Percentiles rank a stretch among this genome's conserved stretches.
Evolutionary conservation across 345 rosid species (phyloP).

Genomic region (Camelina laxa): DNA sequence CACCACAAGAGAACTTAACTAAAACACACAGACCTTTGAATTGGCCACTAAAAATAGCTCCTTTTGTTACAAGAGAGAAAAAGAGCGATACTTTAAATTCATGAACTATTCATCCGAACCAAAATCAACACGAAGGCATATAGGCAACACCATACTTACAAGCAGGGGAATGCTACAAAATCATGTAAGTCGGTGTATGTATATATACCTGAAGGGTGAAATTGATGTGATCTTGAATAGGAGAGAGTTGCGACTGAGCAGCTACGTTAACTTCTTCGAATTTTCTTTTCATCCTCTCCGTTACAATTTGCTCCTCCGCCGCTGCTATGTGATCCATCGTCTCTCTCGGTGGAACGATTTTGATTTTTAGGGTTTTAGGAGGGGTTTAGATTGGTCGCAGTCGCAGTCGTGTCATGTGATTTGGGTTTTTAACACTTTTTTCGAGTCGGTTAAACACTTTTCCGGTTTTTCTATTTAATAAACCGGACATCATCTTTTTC

Average conservation of each 20-base stretch:
- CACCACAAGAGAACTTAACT: neutral
- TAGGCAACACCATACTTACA: neutral
- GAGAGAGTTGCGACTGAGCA: slow-evolving; percentile 76
- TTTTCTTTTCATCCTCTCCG: slow-evolving; percentile 70
- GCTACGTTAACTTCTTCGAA: slow-evolving; percentile 65
- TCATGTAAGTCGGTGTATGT: neutral
- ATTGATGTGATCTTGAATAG: slow-evolving; percentile 80
- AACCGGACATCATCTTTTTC: slow-evolving; percentile 21
- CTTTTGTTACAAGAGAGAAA: neutral
- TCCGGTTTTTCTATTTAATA: neutral
- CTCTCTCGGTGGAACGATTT: slow-evolving; percentile 12
- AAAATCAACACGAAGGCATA: slow-evolving; percentile 4
- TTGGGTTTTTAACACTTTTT: slow-evolving; percentile 5
- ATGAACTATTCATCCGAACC: neutral
- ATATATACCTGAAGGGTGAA: slow-evolving; percentile 79
- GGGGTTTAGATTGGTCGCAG: slow-evolving; percentile 26
- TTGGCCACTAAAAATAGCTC: neutral
- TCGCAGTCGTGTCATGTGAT: neutral
- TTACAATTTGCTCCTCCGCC: slow-evolving; percentile 61
- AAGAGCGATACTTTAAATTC: too few species aligned
- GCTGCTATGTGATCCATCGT: slow-evolving; percentile 75
- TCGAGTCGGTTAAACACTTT: slow-evolving; percentile 14
- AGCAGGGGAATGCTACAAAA: neutral
- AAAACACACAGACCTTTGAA: neutral
- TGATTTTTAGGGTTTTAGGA: slow-evolving; percentile 33